Percentiles rank a stretch among this genome's conserved stretches.
Conservation (phyloP, 1,284 basidiomycete species). For the Ceratobasidium sp. region DNA sequence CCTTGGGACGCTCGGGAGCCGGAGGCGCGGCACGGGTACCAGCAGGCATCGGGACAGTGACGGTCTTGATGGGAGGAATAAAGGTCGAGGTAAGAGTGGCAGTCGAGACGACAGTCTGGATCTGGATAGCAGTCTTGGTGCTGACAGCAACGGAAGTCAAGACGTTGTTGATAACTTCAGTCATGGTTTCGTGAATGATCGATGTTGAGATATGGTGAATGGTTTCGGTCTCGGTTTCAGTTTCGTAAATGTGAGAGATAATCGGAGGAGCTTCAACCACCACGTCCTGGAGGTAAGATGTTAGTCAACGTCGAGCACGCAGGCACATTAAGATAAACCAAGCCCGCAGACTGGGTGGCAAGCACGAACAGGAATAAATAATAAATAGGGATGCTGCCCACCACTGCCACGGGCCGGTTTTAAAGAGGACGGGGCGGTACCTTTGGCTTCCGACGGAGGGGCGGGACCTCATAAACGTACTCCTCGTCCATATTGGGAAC, state of each 20-base stretch:
- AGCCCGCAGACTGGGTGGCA: constrained; percentile 44
- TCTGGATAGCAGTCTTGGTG: constrained; percentile 65
- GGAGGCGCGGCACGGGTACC: constrained; percentile 83
- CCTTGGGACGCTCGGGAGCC: constrained; percentile 65
- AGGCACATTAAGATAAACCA: constrained; percentile 32
- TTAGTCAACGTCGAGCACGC: constrained; percentile 18
- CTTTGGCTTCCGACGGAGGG: constrained; percentile 62
- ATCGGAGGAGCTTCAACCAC: constrained; percentile 24
- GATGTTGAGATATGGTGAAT: constrained; percentile 56
- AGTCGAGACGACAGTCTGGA: constrained; percentile 70
- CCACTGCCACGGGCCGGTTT: constrained; percentile 50
- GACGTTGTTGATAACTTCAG: constrained; percentile 55
- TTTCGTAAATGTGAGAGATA: constrained; percentile 39
- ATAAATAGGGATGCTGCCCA: constrained; percentile 55
- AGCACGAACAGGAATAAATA: constrained; percentile 47
- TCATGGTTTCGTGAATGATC: constrained; percentile 52
- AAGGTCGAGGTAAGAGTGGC: constrained; percentile 72
- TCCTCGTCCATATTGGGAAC: constrained; percentile 78
- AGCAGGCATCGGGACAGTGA: constrained; percentile 79
- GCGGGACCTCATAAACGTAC: constrained; percentile 69
- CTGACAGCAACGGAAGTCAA: constrained; percentile 73
- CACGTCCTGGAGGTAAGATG: constrained; percentile 33
- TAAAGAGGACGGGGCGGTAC: constrained; percentile 60
- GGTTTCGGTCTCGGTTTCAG: constrained; percentile 40
- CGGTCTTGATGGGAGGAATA: constrained; percentile 66